Evolutionary conservation across 257 asterid species (phyloP).

Genomic region (Fraxinus cuspidata): DNA sequence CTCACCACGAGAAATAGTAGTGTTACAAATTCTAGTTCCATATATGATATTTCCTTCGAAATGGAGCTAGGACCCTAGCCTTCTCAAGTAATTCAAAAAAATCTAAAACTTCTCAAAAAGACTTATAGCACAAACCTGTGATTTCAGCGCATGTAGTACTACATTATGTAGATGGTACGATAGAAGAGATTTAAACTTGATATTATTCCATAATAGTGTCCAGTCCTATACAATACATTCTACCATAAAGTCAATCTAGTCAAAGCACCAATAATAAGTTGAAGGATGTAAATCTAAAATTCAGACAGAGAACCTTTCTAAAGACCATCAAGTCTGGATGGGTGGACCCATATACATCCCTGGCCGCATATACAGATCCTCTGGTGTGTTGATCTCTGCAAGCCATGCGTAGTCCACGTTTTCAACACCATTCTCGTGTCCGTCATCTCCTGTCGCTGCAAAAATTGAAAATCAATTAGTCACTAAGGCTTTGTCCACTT

Average conservation of each 20-base stretch:
- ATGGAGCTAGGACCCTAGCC: neutral
- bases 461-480: slow-evolving; percentile 9
- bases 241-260: neutral
- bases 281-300: neutral
- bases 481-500: neutral
- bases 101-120: neutral
- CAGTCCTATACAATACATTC: neutral
- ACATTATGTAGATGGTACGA: neutral
- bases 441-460: slow-evolving; percentile 43
- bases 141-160: neutral
- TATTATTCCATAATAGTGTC: neutral
- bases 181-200: neutral
- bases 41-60: neutral
- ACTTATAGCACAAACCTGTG: neutral
- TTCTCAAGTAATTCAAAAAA: neutral
- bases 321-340: slow-evolving; percentile 39
- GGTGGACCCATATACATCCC: slow-evolving; percentile 68
- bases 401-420: slow-evolving; percentile 90
- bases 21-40: neutral
- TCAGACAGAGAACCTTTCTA: neutral
- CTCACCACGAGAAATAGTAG: too few relatives aligned
- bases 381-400: slow-evolving; percentile 68
- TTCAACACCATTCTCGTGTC: slow-evolving; percentile 32
- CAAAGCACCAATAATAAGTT: neutral
- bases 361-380: slow-evolving; percentile 66